Base-by-base conservation (phyloP, 2,329 filamentous ascomycete genomes). In the Teratosphaeria gauchensis region DNA sequence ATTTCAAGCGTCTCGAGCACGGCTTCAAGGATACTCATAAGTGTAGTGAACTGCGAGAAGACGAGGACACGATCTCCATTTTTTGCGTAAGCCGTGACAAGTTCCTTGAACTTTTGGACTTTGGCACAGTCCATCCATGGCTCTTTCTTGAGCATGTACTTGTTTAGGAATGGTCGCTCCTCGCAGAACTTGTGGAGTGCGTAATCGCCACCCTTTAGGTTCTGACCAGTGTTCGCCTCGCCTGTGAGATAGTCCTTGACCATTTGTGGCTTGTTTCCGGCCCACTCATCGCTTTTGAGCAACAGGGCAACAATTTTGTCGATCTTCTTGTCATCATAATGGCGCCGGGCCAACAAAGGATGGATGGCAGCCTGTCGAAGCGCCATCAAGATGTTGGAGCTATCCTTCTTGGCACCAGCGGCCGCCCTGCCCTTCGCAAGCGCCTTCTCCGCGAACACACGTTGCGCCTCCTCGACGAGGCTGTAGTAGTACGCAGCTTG, bases 341-440 rank as follows among this genome's bases (percentile, higher is more conserved):
- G 82, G 2, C 87, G 84, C 3, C 92, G 84, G 74, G 95, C 94
- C 9, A 99, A 82, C 56, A 96, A 81, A 0, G 92, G 90, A 68
- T 99, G 94, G 51, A 96, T 90, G 0, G 94, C 89, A 2, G 92
- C 90, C 72, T 96, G 92, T 52, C 92, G 88, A 19, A 97, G 82
- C 72, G 92, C 90, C 82, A 96, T 94, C 78, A 96, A 87, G 9
- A 69, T 64, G 56, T 71, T 71, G 11, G 68, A 67, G 54, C 62
- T 66, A 51, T 62, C 56, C 89, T 63, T 73, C 74, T 56, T 82
- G 80, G 62, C 78, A n/a, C 31, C 33, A 21, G 54, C 38, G 3
- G 59, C 62, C 28, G 78, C 80, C 60, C 75, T 77, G n/a, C 42
- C 42, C 42, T 48, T 48, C 4, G 42, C 42, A n/a, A 48, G 16